A percentile compares a stretch with the other conserved stretches of the same genome.
Evolutionary conservation across 176 grass and related monocot species (phyloP).

Genomic region (Zea mays): Zm-B73-REFERENCE-NAM-5.0 NC_050105.1:126622501-126623000

Average conservation of each 20-base stretch:
- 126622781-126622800: background rate
- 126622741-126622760: background rate
- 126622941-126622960: background rate
- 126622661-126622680: constrained; percentile 9
- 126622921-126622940: background rate
- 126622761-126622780: constrained; percentile 8
- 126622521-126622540: constrained; percentile 59
- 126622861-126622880: background rate
- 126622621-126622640: background rate
- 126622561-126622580: constrained; percentile 56
- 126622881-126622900: background rate
- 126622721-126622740: background rate
- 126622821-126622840: background rate
- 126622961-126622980: background rate
- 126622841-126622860: background rate
- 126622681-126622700: constrained; percentile 1
- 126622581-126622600: constrained; percentile 39
- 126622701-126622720: constrained; percentile 11
- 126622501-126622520: constrained; percentile 81
- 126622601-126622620: constrained; percentile 28
- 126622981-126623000: constrained; percentile 13
- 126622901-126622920: background rate
- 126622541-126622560: constrained; percentile 55
- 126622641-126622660: constrained; percentile 29
- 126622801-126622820: constrained; percentile 1